Evolutionary conservation across 257 asterid genomes (phyloP), one percentile per base, ranked within the genome.

Genomic region (Penstemon barbatus): DNA sequence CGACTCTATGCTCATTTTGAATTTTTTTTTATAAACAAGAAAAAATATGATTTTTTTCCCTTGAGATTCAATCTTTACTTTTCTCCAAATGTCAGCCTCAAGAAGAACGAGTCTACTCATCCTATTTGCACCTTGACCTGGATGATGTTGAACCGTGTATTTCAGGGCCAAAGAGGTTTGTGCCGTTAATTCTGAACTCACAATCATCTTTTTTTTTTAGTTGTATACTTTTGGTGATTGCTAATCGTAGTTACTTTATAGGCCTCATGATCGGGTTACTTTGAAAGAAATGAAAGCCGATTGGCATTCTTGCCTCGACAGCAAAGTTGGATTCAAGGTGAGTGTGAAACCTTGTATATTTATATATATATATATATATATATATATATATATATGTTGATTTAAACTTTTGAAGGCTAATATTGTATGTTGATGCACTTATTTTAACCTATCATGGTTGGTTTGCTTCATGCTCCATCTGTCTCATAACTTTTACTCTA

Each of bases 181-280:
- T 63, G 15, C 40, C 42, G 6, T 19, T 15, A 41, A 53, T 63
- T 15, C 36, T 69, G 40, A 54, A 4, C 56, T 42, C 54, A 38
- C 46, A 8, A 6, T 65, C 41, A 49, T 49, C 46, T 69, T 61
- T 12, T 25, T 12, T 25, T 25, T 11, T 5, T 36, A 50, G 68
- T 61, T 46, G 45, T 54, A 7, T 57, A 3, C 63, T 11, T 72
- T 69, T 63, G 48, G 61, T 68, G 74, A 60, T 65, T 4, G 38
- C 60, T 71, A 56, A 70, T 57, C 38, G 4, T 38, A 40, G 70
- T 66, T 65, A 71, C 73, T 58, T 79, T 70, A 19, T 63, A 92
- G 98, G 82, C 97, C 98, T 66, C 98, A 92, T 85, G 98, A 92
- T 48, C 89, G 97, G 8, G 98, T 92, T 63, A 72, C 87, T 57